A percentile compares a stretch with the other conserved stretches of the same genome.
phyloP scores from a whole-genome alignment of 805 yeast genomes.

The Yarrowia sp. region DNA sequence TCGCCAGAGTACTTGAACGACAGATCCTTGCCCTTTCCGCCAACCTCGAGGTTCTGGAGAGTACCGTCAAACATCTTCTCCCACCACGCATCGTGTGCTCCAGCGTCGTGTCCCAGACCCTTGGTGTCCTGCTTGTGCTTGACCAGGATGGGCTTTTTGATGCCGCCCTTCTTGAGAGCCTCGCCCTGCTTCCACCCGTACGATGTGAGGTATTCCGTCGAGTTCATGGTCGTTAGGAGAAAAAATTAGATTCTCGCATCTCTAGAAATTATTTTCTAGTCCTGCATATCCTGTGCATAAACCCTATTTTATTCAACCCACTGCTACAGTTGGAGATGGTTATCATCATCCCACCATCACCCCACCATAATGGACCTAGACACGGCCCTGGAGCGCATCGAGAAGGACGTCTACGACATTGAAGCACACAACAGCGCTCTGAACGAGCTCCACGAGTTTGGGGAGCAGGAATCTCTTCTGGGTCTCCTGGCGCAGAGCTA shows the following conservation, averaged over 20 bases:
- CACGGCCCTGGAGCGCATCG: constrained; percentile 7
- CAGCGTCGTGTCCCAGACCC: constrained; percentile 77
- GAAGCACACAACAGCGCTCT: constrained; percentile 6
- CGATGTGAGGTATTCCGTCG: constrained; percentile 64
- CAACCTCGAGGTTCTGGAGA: constrained; percentile 69
- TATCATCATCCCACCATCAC: not conserved
- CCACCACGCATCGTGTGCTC: constrained; percentile 94
- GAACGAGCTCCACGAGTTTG: not conserved
- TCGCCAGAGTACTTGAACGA: constrained; percentile 56
- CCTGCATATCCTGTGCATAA: not conserved
- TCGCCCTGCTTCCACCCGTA: constrained; percentile 95
- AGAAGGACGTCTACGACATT: constrained; percentile 9
- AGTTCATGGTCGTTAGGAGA: constrained; percentile 55
- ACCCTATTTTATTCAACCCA: not conserved
- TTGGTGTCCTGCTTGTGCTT: constrained; percentile 86
- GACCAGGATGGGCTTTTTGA: constrained; percentile 81
- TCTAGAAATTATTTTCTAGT: constrained; percentile 8
- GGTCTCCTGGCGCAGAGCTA: constrained; percentile 4
- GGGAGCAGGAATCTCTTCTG: not conserved
- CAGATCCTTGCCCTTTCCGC: constrained; percentile 41
- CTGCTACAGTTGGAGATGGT: not conserved
- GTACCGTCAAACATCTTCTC: constrained; percentile 93
- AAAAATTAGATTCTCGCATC: not conserved
- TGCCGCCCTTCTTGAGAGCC: constrained; percentile 74
- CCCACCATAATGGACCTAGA: constrained; percentile 1